phyloP scores from a whole-genome alignment of 352 stramenopile genomes.

The Aphanomyces euteiches region DNA sequence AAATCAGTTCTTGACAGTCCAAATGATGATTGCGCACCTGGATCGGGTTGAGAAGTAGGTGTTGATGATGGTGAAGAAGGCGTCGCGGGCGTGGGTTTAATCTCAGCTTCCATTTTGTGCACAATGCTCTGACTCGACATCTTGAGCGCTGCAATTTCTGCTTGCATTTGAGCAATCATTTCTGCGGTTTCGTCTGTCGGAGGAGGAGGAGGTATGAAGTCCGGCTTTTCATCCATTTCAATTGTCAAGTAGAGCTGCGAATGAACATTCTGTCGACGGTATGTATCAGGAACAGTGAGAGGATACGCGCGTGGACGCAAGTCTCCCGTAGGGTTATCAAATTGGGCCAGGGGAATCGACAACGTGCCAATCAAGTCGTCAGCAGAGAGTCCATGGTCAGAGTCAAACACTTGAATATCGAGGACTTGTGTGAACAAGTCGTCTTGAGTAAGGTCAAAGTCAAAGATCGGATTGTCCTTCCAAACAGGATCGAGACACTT shows the following conservation, averaged over 20 bases:
- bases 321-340: neutral
- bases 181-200: neutral
- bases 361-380: slow-evolving; percentile 23
- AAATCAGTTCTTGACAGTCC: neutral
- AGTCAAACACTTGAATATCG: slow-evolving; percentile 25
- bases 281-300: slow-evolving; percentile 19
- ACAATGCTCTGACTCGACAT: slow-evolving; percentile 10
- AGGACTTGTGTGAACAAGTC: slow-evolving; percentile 25
- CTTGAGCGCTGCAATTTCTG: slow-evolving; percentile 19
- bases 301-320: neutral
- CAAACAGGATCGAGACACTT: slow-evolving; percentile 14
- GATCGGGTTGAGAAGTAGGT: slow-evolving; percentile 3
- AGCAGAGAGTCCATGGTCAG: neutral
- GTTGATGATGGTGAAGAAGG: neutral
- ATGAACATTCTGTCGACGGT: slow-evolving; percentile 16
- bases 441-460: slow-evolving; percentile 21
- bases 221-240: neutral
- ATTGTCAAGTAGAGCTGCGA: slow-evolving; percentile 21
- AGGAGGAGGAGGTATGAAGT: neutral
- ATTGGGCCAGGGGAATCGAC: slow-evolving; percentile 17
- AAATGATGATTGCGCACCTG: neutral
- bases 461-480: neutral
- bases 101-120: slow-evolving; percentile 9
- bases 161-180: slow-evolving; percentile 2
- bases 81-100: neutral